phyloP scores from a whole-genome alignment of 306 rosid species.

The Inga laurina region DNA sequence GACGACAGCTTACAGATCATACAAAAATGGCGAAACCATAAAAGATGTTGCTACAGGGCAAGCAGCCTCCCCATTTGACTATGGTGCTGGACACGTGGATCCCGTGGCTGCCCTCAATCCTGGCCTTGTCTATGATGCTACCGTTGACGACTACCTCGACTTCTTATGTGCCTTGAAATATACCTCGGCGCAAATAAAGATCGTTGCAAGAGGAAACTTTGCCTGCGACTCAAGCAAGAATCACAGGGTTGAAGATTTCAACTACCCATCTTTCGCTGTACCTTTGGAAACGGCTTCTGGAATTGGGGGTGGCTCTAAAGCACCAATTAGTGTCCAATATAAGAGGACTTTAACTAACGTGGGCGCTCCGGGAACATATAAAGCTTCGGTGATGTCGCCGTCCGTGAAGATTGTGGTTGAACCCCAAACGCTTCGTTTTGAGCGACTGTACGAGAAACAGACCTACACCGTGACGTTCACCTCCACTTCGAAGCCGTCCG shows the following conservation, averaged over 20 bases:
- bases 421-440: constrained; percentile 63
- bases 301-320: constrained; percentile 49
- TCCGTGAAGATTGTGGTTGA: constrained; percentile 67
- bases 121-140: constrained; percentile 82
- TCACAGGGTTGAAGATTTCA: constrained; percentile 66
- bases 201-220: constrained; percentile 46
- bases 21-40: constrained; percentile 55
- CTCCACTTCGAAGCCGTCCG: constrained; percentile 65
- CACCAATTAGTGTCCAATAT: constrained; percentile 49
- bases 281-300: constrained; percentile 77
- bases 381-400: constrained; percentile 47
- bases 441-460: constrained; percentile 58
- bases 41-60: constrained; percentile 58
- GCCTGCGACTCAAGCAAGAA: constrained; percentile 54
- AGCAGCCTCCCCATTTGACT: constrained; percentile 76
- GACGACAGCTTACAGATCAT: constrained; percentile 77
- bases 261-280: constrained; percentile 87
- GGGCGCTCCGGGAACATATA: constrained; percentile 66
- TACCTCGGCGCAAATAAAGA: constrained; percentile 50
- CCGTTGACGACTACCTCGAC: constrained; percentile 55
- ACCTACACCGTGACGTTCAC: constrained; percentile 69
- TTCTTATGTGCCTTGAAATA: constrained; percentile 82
- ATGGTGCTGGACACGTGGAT: constrained; percentile 85
- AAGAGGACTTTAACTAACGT: constrained; percentile 76
- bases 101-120: constrained; percentile 89